Conservation (phyloP, 129 eudicot species). For the Silybum marianum region DNA sequence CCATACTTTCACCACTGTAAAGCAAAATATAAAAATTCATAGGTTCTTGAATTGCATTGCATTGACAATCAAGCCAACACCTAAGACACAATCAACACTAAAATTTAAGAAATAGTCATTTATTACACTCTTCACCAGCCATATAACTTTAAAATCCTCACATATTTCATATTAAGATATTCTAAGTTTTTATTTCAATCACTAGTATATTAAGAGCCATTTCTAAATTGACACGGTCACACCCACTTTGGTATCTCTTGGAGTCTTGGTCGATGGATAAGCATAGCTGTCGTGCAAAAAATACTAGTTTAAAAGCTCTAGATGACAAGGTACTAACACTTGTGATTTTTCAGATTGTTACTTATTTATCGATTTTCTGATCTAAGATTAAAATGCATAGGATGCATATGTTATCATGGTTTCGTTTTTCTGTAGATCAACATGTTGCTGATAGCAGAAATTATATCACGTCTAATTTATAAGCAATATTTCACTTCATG, state of each 20-base stretch:
- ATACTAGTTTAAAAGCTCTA: background rate
- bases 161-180: background rate
- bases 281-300: background rate
- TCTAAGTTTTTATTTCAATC: background rate
- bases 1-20: conserved; percentile 97
- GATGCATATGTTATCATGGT: background rate
- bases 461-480: too few relatives aligned
- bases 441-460: background rate
- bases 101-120: background rate
- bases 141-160: background rate
- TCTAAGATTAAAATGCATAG: too few relatives aligned
- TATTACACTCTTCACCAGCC: conserved; percentile 10
- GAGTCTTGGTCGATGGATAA: background rate
- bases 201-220: background rate
- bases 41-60: conserved; percentile 9
- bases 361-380: background rate
- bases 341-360: background rate
- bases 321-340: background rate
- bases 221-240: background rate
- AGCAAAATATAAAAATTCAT: conserved; percentile 3
- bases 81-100: conserved; percentile 7
- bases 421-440: background rate
- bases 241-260: background rate
- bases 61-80: conserved; percentile 21
- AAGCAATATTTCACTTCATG: background rate